Evolutionary conservation across 2,329 filamentous ascomycete species (phyloP), one percentile per base, ranked within the genome.

Genomic region (Botrytis squamosa): DNA sequence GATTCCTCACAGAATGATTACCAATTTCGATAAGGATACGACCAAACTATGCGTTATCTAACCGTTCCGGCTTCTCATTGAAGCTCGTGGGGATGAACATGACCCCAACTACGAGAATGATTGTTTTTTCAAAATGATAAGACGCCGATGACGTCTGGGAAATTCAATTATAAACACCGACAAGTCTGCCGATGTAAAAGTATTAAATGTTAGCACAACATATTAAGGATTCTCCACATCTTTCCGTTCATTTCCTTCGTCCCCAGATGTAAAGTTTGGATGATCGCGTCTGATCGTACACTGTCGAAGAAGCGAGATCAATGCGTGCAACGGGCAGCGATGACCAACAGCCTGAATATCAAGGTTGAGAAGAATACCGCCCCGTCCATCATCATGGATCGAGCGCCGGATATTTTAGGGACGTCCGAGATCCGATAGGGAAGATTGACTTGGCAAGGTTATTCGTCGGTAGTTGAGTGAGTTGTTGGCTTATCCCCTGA

Each of bases 331-430:
- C 25, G 22, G 14, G 36, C 33, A 55, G 3, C 33, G 20, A 52
- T 25, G 33, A 29, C 38, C 14, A 16, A 14, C 2, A n/a, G 22
- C 46, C 22, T 18, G 25, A 29, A 52, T 8, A 18, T 52, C 33
- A 40, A 68, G 36, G 36, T n/a, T 55, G 44, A 55, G 9, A 25
- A 42, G 20, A 16, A 8, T 40, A n/a, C 38, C 16, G 25, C 46
- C 25, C 52, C 36, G 52, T 38, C 33, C 25, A 55, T 16, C 44
- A 49, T 66, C 46, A 68, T 67, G 36, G 25, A 55, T 55, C 36
- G 25, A 57, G 65, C 36, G 16, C 16, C 65, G 65, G 65, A 67
- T 40, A 67, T 14, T 68, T 40, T 68, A 68, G 65, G 36, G 8
- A 38, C 22, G 18, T 25, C 36, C 38, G 22, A 55, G 65, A 68